phyloP scores from a whole-genome alignment of 495 filamentous ascomycete genomes.

The Trichoderma virens region DNA sequence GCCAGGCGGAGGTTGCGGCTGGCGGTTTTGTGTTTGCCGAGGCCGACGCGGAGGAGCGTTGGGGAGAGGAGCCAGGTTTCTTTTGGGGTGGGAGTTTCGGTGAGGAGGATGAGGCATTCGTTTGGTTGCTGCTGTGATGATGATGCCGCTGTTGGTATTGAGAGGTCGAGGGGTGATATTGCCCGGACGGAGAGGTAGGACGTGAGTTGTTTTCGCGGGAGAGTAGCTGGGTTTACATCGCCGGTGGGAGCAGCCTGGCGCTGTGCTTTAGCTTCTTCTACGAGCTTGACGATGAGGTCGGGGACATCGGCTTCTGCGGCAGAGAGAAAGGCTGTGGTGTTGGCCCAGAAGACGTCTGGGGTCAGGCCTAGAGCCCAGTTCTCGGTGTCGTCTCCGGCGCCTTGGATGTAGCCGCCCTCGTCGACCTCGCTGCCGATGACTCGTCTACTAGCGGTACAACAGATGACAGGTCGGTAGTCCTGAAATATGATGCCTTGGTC shows the following conservation, averaged over 20 bases:
- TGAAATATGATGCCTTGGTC: constrained; percentile 29
- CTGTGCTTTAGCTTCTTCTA: constrained; percentile 22
- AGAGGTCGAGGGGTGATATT: constrained; percentile 16
- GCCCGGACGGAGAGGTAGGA: constrained; percentile 25
- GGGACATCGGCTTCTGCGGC: constrained; percentile 59
- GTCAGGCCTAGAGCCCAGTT: constrained; percentile 78
- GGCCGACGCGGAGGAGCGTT: constrained; percentile 51
- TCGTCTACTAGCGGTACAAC: constrained; percentile 69
- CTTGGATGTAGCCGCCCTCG: constrained; percentile 79
- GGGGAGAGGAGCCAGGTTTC: constrained; percentile 26
- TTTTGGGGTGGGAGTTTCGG: constrained; percentile 27
- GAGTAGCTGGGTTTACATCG: neutral
- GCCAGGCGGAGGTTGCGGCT: constrained; percentile 65
- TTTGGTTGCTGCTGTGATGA: constrained; percentile 1
- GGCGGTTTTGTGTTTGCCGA: constrained; percentile 60
- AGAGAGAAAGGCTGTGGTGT: constrained; percentile 46
- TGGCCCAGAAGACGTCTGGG: constrained; percentile 68
- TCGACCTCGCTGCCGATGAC: constrained; percentile 58
- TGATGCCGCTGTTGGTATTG: constrained; percentile 7
- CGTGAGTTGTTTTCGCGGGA: constrained; percentile 23
- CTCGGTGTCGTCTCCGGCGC: constrained; percentile 88
- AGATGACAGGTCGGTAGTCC: constrained; percentile 62
- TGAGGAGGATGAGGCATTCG: constrained; percentile 24
- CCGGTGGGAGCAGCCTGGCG: constrained; percentile 21
- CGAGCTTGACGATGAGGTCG: constrained; percentile 50